phyloP scores from a whole-genome alignment of 1,139 yeast genomes.

The Debaryomyces coudertii region DNA sequence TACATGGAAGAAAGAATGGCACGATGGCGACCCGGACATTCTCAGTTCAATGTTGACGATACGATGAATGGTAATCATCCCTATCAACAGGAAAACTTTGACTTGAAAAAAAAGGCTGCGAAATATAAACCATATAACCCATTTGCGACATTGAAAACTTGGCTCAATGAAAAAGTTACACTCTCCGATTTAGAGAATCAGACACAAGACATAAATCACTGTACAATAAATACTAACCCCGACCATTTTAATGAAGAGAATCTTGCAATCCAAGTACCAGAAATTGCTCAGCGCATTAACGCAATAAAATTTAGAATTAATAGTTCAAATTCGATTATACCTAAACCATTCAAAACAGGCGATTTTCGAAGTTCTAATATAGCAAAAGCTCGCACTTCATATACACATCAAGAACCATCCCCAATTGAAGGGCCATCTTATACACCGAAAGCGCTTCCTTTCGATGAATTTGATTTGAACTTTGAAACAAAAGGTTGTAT shows the following conservation, averaged over 20 bases:
- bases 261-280: slow-evolving; percentile 5
- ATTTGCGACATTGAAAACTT: slow-evolving; percentile 13
- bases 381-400: slow-evolving; percentile 1
- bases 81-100: slow-evolving; percentile 25
- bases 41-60: slow-evolving; percentile 42
- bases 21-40: slow-evolving; percentile 55
- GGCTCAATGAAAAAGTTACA: slow-evolving; percentile 9
- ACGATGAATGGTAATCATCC: slow-evolving; percentile 46
- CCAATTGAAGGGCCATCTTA: slow-evolving; percentile 16
- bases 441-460: slow-evolving; percentile 33
- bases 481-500: slow-evolving; percentile 18
- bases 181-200: slow-evolving; percentile 1
- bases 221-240: neutral
- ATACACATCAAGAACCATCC: slow-evolving; percentile 11
- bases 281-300: slow-evolving; percentile 11
- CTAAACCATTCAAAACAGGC: slow-evolving; percentile 10
- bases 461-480: slow-evolving; percentile 24
- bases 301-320: slow-evolving; percentile 18
- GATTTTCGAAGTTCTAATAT: slow-evolving; percentile 5
- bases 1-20: slow-evolving; percentile 55
- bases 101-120: slow-evolving; percentile 1
- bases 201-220: neutral
- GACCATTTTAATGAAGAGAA: neutral
- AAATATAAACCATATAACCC: neutral
- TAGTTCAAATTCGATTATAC: slow-evolving; percentile 27